Conservation (phyloP, 257 asterid species). For the Salvia rosmarinus region DNA sequence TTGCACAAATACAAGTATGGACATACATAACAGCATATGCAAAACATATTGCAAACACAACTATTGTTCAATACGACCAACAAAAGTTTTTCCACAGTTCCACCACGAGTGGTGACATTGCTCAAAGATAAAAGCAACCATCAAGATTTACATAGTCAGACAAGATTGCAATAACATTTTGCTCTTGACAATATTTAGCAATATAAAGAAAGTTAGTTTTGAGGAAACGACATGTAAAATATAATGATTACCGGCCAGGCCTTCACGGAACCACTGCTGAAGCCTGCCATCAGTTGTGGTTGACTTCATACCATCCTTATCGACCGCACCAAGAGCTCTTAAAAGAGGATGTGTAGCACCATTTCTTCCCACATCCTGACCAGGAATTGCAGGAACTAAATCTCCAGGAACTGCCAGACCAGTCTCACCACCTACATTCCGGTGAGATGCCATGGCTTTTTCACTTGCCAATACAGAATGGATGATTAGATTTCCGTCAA, state of each 20-base stretch:
- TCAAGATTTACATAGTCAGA: slow-evolving; percentile 10
- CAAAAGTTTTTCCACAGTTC: background rate
- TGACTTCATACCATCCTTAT: slow-evolving; percentile 58
- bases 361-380: slow-evolving; percentile 57
- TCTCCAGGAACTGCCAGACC: slow-evolving; percentile 72
- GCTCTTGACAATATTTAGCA: slow-evolving; percentile 7
- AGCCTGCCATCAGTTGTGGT: slow-evolving; percentile 72
- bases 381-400: slow-evolving; percentile 56
- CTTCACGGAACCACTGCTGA: slow-evolving; percentile 98
- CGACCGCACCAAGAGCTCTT: slow-evolving; percentile 64
- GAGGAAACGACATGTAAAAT: background rate
- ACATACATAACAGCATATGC: slow-evolving; percentile 13
- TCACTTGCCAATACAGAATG: slow-evolving; percentile 78
- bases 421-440: slow-evolving; percentile 56
- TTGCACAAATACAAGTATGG: background rate
- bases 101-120: background rate
- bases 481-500: slow-evolving; percentile 76
- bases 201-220: background rate
- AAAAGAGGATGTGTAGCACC: slow-evolving; percentile 52
- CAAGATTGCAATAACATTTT: background rate
- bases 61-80: background rate
- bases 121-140: slow-evolving; percentile 24
- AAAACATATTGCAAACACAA: slow-evolving; percentile 17
- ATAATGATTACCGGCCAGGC: slow-evolving; percentile 77
- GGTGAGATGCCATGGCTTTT: slow-evolving; percentile 69